Evolutionary conservation across 148 eudicot species (phyloP).

Genomic region (Heliosperma pusillum): DNA sequence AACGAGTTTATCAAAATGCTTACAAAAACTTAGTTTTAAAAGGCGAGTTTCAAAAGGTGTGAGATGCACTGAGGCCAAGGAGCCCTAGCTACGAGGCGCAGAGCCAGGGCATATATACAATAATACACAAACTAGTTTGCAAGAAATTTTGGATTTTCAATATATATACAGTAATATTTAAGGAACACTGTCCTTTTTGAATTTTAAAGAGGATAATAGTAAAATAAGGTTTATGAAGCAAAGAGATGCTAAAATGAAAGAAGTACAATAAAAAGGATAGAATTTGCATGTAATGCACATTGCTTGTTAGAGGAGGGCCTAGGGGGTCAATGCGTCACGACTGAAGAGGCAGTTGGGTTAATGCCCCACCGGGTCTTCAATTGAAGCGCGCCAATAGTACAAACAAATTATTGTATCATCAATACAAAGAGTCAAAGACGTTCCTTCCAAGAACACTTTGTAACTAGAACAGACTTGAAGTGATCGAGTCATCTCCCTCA

Average conservation of each 20-base stretch:
- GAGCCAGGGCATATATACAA: no score
- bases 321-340: no score
- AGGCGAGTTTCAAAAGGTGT: not conserved
- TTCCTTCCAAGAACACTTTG: not conserved
- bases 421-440: not conserved
- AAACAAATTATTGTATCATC: not conserved
- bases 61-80: not conserved
- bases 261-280: no score
- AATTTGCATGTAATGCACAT: no score
- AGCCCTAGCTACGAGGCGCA: not conserved
- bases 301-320: no score
- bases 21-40: not conserved
- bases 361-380: no score
- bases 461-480: no score
- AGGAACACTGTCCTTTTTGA: no score
- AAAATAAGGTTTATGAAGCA: not conserved
- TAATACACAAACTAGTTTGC: no score
- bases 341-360: no score
- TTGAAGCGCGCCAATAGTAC: not conserved
- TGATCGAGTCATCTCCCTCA: not conserved
- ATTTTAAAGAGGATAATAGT: no score
- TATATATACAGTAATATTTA: no score
- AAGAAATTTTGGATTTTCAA: not conserved
- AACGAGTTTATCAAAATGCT: not conserved
- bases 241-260: not conserved